A percentile compares a stretch with the other conserved stretches of the same genome.
phyloP scores from a whole-genome alignment of 2,329 filamentous ascomycete species.

The Colletotrichum sp. region DNA sequence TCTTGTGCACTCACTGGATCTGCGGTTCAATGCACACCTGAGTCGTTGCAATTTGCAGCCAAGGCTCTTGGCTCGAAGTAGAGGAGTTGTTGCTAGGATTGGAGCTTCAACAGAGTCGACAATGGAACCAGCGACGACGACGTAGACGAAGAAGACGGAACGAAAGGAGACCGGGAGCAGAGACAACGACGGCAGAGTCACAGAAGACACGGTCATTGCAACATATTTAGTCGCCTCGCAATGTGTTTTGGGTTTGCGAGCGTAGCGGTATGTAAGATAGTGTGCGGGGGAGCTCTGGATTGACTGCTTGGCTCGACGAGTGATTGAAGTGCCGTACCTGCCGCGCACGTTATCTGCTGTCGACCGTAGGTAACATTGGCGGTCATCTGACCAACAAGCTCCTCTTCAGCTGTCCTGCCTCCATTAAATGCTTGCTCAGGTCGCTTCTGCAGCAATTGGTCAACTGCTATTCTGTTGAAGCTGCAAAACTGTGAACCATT shows the following conservation, averaged over 20 bases:
- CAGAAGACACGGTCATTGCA: background rate
- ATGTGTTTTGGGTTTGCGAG: background rate
- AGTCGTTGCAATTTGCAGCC: background rate
- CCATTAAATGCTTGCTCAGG: background rate
- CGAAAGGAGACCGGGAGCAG: background rate
- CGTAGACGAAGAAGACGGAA: background rate
- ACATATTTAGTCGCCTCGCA: background rate
- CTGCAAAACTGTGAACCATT: background rate
- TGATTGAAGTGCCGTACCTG: background rate
- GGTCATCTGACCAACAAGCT: background rate
- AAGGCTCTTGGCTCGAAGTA: constrained; percentile 3
- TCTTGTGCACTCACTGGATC: background rate
- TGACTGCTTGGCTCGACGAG: background rate
- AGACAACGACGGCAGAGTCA: background rate
- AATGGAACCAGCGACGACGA: background rate
- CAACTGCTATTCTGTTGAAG: background rate
- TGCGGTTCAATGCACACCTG: background rate
- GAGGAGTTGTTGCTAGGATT: background rate
- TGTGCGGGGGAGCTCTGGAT: background rate
- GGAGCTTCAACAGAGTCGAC: background rate
- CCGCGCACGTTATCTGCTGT: background rate
- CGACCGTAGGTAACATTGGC: background rate
- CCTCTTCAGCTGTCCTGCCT: background rate
- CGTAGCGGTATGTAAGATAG: background rate
- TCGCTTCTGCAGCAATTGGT: background rate